A percentile compares a stretch with the other conserved stretches of the same genome.
Conservation (phyloP, 495 filamentous ascomycete species). For the Neurospora africana region DNA sequence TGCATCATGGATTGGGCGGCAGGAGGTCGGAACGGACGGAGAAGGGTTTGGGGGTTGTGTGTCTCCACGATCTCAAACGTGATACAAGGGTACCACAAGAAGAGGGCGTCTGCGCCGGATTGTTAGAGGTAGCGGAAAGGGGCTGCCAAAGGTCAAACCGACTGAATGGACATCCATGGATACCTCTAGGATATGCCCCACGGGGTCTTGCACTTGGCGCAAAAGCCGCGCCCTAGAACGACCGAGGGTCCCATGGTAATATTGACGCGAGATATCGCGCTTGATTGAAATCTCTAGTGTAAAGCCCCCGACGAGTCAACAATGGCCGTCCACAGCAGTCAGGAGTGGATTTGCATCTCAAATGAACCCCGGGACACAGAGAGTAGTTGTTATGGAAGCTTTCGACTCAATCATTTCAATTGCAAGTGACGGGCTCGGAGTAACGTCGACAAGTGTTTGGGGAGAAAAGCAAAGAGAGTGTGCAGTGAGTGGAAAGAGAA, state of each 20-base stretch:
- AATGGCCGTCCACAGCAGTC: not conserved
- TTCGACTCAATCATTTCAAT: not conserved
- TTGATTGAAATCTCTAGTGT: not conserved
- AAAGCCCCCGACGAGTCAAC: not conserved
- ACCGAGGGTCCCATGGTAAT: not conserved
- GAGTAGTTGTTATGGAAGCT: not conserved
- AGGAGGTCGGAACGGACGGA: constrained; percentile 16
- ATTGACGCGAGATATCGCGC: not conserved
- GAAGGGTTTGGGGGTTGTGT: constrained; percentile 15
- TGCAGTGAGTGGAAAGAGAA: constrained; percentile 10
- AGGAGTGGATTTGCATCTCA: not conserved
- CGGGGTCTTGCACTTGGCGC: constrained; percentile 9
- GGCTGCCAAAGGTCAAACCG: constrained; percentile 2
- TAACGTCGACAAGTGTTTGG: not conserved
- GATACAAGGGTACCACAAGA: constrained; percentile 22
- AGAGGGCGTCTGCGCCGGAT: constrained; percentile 13
- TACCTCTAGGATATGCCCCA: constrained; percentile 1
- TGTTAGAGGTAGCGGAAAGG: constrained; percentile 17
- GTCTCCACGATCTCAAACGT: constrained; percentile 38
- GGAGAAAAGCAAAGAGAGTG: not conserved
- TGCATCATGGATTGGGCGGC: constrained; percentile 14
- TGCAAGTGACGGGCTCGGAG: not conserved
- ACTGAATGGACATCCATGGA: constrained; percentile 8
- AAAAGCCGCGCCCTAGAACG: not conserved
- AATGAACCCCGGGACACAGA: not conserved